Evolutionary conservation across 2,329 filamentous ascomycete species (phyloP).

Genomic region (Dendryphion nanum): DNA sequence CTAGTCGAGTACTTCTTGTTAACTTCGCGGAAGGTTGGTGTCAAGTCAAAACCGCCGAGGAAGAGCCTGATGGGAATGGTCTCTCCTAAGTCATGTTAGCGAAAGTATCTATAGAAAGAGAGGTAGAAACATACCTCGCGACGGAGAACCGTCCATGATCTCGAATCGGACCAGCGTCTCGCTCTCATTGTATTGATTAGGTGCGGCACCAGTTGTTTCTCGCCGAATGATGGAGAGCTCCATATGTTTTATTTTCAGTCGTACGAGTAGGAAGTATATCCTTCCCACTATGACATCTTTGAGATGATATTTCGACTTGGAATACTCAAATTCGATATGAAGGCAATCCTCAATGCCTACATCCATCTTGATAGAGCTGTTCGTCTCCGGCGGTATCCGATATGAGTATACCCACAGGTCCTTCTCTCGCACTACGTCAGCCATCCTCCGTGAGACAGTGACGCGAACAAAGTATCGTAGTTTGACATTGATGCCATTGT

Average conservation of each 20-base stretch:
- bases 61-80: slow-evolving; percentile 97
- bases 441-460: slow-evolving; percentile 94
- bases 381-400: slow-evolving; percentile 95
- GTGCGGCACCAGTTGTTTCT: slow-evolving; percentile 93
- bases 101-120: not conserved
- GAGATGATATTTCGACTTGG: slow-evolving; percentile 97
- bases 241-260: slow-evolving; percentile 99
- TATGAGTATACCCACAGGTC: slow-evolving; percentile 99
- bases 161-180: slow-evolving; percentile 97
- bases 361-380: slow-evolving; percentile 99
- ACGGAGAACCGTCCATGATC: slow-evolving; percentile 99
- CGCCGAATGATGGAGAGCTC: slow-evolving; percentile 95
- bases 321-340: slow-evolving; percentile 99
- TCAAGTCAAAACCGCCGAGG: slow-evolving; percentile 95
- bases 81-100: slow-evolving; percentile 54
- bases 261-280: slow-evolving; percentile 96
- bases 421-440: slow-evolving; percentile 97
- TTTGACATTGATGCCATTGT: slow-evolving; percentile 99
- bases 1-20: slow-evolving; percentile 99
- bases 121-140: slow-evolving; percentile 64
- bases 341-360: slow-evolving; percentile 98
- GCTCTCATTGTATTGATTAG: slow-evolving; percentile 99
- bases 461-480: slow-evolving; percentile 97
- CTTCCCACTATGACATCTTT: slow-evolving; percentile 98
- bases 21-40: slow-evolving; percentile 96